phyloP scores from a whole-genome alignment of 768 basidiomycete genomes.

The Nevesoporus exiguus region DNA sequence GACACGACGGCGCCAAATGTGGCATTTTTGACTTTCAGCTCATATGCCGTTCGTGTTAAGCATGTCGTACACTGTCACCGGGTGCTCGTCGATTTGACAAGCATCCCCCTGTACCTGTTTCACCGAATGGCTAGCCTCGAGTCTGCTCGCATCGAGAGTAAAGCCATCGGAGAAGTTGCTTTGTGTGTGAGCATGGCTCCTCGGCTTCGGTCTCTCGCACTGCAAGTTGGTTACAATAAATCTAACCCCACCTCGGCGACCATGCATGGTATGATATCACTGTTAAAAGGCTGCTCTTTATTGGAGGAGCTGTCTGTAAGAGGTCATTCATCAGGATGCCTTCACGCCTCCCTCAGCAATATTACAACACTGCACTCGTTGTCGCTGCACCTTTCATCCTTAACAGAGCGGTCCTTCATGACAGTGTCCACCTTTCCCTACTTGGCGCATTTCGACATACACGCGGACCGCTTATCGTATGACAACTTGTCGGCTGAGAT shows the following conservation, averaged over 20 bases:
- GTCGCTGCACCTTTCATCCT: conserved; percentile 40
- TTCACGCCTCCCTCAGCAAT: conserved; percentile 31
- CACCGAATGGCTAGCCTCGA: conserved; percentile 15
- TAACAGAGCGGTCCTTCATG: conserved; percentile 36
- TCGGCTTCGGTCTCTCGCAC: conserved; percentile 33
- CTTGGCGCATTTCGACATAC: conserved; percentile 42
- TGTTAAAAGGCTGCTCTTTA: conserved; percentile 22
- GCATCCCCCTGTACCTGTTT: conserved; percentile 1
- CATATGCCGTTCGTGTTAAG: conserved; percentile 25
- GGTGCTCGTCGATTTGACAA: conserved; percentile 6
- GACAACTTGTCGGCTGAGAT: conserved; percentile 17
- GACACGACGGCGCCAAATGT: background rate
- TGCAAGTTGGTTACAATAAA: conserved; percentile 30
- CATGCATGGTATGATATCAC: conserved; percentile 19
- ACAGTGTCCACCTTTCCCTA: conserved; percentile 36
- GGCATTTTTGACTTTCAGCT: conserved; percentile 10
- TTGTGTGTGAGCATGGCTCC: conserved; percentile 32
- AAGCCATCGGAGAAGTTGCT: conserved; percentile 10
- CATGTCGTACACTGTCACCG: conserved; percentile 22
- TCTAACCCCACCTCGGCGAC: conserved; percentile 26
- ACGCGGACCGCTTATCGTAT: conserved; percentile 37
- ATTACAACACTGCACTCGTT: conserved; percentile 35
- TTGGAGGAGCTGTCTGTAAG: conserved; percentile 40
- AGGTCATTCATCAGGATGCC: conserved; percentile 31
- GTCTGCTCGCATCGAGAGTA: conserved; percentile 19